phyloP scores from a whole-genome alignment of 768 basidiomycete genomes.

The Rhizopogon vesiculosus region DNA sequence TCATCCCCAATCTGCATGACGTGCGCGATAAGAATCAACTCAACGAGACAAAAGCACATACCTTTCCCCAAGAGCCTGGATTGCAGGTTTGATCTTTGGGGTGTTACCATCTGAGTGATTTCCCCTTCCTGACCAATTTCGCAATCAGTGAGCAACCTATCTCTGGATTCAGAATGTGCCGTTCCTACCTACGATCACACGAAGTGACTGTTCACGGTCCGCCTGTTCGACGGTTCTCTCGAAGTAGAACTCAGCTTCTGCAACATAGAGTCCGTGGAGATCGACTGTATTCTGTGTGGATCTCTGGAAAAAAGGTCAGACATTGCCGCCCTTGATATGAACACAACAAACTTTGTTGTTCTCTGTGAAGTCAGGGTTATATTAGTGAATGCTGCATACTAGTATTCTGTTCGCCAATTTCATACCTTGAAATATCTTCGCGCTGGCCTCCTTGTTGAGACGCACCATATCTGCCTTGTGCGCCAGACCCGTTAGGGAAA shows the following conservation, averaged over 20 bases:
- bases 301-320: background rate
- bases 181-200: constrained; percentile 72
- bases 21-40: background rate
- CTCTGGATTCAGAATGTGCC: background rate
- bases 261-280: constrained; percentile 82
- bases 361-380: background rate
- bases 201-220: constrained; percentile 48
- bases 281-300: constrained; percentile 65
- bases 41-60: constrained; percentile 22
- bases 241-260: constrained; percentile 71
- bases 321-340: background rate
- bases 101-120: constrained; percentile 70
- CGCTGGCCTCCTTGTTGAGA: constrained; percentile 68
- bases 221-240: constrained; percentile 57
- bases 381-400: background rate
- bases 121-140: constrained; percentile 55
- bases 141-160: too few relatives aligned
- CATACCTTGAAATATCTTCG: constrained; percentile 78
- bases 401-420: constrained; percentile 12
- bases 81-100: constrained; percentile 83
- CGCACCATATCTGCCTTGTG: constrained; percentile 70
- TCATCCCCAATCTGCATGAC: constrained; percentile 46
- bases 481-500: constrained; percentile 74
- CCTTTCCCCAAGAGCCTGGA: constrained; percentile 77
- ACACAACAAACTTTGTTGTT: constrained; percentile 1